phyloP scores from a whole-genome alignment of 2,329 filamentous ascomycete genomes.

The Graphium sp. region DNA sequence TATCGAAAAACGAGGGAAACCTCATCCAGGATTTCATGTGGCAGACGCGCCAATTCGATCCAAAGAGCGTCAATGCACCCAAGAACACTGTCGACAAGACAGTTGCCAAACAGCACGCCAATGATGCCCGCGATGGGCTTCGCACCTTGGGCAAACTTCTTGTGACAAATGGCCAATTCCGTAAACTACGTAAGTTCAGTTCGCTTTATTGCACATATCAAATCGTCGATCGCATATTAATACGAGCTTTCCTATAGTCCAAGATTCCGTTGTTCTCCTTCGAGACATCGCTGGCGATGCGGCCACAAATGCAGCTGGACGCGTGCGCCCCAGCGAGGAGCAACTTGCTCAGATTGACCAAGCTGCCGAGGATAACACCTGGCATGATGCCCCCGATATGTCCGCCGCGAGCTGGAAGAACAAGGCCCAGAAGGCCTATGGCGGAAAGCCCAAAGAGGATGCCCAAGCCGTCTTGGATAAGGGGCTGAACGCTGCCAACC shows the following conservation, averaged over 20 bases:
- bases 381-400: conserved; percentile 75
- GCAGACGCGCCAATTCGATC: conserved; percentile 65
- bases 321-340: conserved; percentile 64
- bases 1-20: conserved; percentile 92
- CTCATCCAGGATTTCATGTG: conserved; percentile 94
- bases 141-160: conserved; percentile 77
- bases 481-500: conserved; percentile 22
- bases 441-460: conserved; percentile 37
- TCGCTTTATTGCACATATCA: neutral
- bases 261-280: conserved; percentile 63
- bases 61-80: conserved; percentile 43
- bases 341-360: conserved; percentile 59
- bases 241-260: conserved; percentile 28
- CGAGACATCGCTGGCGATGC: conserved; percentile 88
- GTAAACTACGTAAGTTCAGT: conserved; percentile 55
- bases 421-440: conserved; percentile 47
- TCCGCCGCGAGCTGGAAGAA: conserved; percentile 53
- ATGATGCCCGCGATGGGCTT: conserved; percentile 69
- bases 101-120: conserved; percentile 63
- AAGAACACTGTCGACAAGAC: conserved; percentile 58
- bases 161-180: conserved; percentile 91
- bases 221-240: neutral
- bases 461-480: conserved; percentile 40
- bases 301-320: conserved; percentile 59
- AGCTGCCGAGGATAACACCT: conserved; percentile 81